Conservation (phyloP, 2,329 filamentous ascomycete species). For the Claviceps purpurea region DNA sequence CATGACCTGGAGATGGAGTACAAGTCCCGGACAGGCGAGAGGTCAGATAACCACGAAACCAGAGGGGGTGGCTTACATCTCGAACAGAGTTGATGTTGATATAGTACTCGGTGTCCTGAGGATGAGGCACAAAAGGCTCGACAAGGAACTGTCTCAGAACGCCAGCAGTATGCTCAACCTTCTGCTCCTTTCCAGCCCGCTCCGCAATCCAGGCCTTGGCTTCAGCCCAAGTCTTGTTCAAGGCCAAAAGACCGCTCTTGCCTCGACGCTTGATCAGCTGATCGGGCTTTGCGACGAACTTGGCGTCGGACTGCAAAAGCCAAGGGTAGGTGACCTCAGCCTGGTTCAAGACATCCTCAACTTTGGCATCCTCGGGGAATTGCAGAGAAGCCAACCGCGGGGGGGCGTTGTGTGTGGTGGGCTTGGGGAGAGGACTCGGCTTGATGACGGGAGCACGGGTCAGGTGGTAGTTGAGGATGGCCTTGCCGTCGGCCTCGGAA, state of each 20-base stretch:
- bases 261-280: conserved; percentile 99
- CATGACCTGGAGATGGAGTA: not conserved
- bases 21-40: not conserved
- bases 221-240: conserved; percentile 97
- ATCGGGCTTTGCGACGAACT: conserved; percentile 98
- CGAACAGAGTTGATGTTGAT: conserved; percentile 99
- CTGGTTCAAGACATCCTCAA: conserved; percentile 79
- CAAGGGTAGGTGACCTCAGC: conserved; percentile 95
- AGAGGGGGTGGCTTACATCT: conserved; percentile 60
- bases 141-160: conserved; percentile 90
- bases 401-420: conserved; percentile 82
- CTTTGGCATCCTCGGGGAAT: conserved; percentile 79
- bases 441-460: conserved; percentile 96
- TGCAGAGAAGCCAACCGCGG: conserved; percentile 81
- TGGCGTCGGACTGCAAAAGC: conserved; percentile 69
- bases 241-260: conserved; percentile 89
- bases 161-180: conserved; percentile 85
- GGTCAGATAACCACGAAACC: not conserved
- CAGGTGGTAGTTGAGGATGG: conserved; percentile 99
- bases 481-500: conserved; percentile 98
- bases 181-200: conserved; percentile 79
- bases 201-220: conserved; percentile 87
- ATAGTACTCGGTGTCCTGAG: conserved; percentile 94
- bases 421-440: conserved; percentile 78
- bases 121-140: conserved; percentile 95